phyloP scores from a whole-genome alignment of 2,329 filamentous ascomycete species.

The Aspergillus latus region DNA sequence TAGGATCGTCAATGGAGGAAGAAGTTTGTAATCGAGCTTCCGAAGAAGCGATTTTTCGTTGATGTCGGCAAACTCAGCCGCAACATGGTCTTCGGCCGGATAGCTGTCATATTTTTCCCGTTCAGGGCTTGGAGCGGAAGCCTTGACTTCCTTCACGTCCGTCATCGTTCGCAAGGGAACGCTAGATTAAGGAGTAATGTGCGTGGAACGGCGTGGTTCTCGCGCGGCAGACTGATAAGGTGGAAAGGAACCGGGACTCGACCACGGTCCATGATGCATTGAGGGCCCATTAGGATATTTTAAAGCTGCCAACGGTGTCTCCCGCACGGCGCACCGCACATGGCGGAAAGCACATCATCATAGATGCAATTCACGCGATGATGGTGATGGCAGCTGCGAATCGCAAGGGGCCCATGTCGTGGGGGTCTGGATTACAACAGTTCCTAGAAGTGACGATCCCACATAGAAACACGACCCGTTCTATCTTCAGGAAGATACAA shows the following conservation, averaged over 20 bases:
- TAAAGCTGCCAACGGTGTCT: conserved; percentile 3
- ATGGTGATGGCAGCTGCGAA: conserved; percentile 16
- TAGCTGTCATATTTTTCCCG: conserved; percentile 7
- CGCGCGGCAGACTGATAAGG: neutral
- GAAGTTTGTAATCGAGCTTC: conserved; percentile 46
- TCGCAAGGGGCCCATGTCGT: conserved; percentile 2
- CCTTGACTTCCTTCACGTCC: conserved; percentile 11
- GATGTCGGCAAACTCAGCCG: conserved; percentile 26
- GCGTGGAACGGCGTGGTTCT: neutral
- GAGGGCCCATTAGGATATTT: neutral
- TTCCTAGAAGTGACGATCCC: conserved; percentile 11
- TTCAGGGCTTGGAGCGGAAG: neutral
- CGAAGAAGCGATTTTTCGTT: conserved; percentile 43
- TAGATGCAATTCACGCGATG: conserved; percentile 18
- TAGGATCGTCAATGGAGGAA: conserved; percentile 46
- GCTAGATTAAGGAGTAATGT: neutral
- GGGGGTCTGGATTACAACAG: conserved; percentile 9
- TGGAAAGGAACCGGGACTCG: neutral
- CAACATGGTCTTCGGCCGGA: conserved; percentile 18
- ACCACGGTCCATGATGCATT: neutral
- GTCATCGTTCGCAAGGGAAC: conserved; percentile 9
- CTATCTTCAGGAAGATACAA: neutral
- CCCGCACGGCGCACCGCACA: conserved; percentile 1
- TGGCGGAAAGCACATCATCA: conserved; percentile 21
- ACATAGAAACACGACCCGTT: neutral